Evolutionary conservation across 2,329 filamentous ascomycete species (phyloP).

Genomic region (Ilyonectria robusta): DNA sequence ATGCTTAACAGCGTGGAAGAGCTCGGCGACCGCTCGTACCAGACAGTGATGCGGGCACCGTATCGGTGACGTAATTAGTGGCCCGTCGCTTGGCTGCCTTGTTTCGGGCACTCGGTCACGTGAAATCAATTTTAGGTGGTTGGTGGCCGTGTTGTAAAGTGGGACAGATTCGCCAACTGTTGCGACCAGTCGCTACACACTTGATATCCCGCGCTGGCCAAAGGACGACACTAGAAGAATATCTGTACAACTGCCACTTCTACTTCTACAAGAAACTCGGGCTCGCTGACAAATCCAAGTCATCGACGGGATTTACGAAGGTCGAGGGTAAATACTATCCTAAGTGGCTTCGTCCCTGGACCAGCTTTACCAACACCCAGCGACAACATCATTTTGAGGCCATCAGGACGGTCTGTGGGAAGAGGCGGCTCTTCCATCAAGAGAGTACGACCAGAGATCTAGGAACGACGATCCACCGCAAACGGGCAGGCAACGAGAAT

Average conservation of each 20-base stretch:
- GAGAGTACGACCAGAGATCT: constrained; percentile 14
- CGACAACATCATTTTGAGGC: constrained; percentile 30
- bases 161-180: too few species aligned
- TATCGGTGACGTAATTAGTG: too few species aligned
- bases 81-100: too few species aligned
- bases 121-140: too few species aligned
- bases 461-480: background rate
- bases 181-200: too few species aligned
- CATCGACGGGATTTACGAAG: constrained; percentile 26
- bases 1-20: too few species aligned
- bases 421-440: constrained; percentile 33
- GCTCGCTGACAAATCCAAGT: constrained; percentile 18
- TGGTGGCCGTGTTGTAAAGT: too few species aligned
- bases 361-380: constrained; percentile 22
- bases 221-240: constrained; percentile 34
- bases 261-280: constrained; percentile 28
- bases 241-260: constrained; percentile 36
- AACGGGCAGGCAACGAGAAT: constrained; percentile 15
- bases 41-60: too few species aligned
- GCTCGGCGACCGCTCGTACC: too few species aligned
- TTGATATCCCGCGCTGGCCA: too few species aligned
- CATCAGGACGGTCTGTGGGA: constrained; percentile 25
- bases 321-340: constrained; percentile 41
- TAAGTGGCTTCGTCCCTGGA: constrained; percentile 37
- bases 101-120: too few species aligned